A percentile compares a stretch with the other conserved stretches of the same genome.
Evolutionary conservation across 345 rosid species (phyloP).

Genomic region (Dovyalis caffra): DNA sequence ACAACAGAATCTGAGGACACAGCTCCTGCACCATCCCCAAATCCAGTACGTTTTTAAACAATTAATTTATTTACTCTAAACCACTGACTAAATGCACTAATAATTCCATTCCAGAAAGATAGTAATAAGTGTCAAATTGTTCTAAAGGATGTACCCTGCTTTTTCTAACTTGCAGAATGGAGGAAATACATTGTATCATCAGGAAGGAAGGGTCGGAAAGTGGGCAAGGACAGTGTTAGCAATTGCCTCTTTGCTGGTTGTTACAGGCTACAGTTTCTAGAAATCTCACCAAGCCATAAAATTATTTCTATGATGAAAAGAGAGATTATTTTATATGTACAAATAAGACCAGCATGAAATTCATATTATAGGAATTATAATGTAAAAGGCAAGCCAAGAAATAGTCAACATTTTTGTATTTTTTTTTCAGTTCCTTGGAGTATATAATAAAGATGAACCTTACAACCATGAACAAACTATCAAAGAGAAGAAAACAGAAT

Average conservation of each 20-base stretch:
- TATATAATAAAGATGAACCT: conserved; percentile 14
- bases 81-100: background rate
- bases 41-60: conserved; percentile 27
- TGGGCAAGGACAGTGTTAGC: conserved; percentile 51
- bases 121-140: background rate
- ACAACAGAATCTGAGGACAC: conserved; percentile 50
- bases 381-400: conserved; percentile 14
- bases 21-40: conserved; percentile 83
- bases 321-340: conserved; percentile 31
- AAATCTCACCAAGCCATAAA: conserved; percentile 17
- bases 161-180: conserved; percentile 52
- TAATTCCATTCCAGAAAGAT: background rate
- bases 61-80: background rate
- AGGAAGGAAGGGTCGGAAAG: conserved; percentile 40
- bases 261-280: conserved; percentile 46
- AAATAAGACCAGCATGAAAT: conserved; percentile 18
- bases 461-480: conserved; percentile 12
- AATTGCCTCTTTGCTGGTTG: conserved; percentile 44
- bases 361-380: conserved; percentile 30
- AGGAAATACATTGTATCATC: conserved; percentile 46
- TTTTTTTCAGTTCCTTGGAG: conserved; percentile 20
- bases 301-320: conserved; percentile 8
- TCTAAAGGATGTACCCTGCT: conserved; percentile 4
- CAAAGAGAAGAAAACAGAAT: background rate
- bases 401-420: conserved; percentile 21